Evolutionary conservation across 495 filamentous ascomycete genomes (phyloP).

Genomic region (Letharia columbiana): DNA sequence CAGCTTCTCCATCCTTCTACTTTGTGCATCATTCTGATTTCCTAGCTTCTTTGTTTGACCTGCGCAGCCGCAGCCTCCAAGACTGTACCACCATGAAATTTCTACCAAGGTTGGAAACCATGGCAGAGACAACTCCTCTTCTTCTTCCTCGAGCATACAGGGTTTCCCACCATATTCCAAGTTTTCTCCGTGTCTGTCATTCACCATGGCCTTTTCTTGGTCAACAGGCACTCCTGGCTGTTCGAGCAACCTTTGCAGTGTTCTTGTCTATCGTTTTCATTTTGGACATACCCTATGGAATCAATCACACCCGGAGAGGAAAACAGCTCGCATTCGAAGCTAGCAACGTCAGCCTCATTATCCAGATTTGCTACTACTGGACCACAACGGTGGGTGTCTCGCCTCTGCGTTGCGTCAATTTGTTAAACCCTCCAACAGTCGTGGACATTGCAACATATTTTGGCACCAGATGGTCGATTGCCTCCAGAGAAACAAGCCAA

Average conservation of each 20-base stretch:
- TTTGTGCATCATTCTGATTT: conserved; percentile 3
- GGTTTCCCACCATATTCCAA: conserved; percentile 28
- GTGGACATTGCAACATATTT: conserved; percentile 44
- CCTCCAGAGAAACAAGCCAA: conserved; percentile 14
- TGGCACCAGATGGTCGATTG: conserved; percentile 29
- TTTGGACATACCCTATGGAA: conserved; percentile 31
- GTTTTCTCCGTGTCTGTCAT: conserved; percentile 44
- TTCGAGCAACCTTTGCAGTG: conserved; percentile 32
- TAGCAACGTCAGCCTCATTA: conserved; percentile 35
- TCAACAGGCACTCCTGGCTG: conserved; percentile 35
- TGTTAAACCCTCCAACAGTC: conserved; percentile 21
- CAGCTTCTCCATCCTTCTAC: conserved; percentile 10
- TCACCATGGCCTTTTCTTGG: conserved; percentile 40
- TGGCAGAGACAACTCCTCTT: conserved; percentile 33
- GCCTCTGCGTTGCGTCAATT: conserved; percentile 1
- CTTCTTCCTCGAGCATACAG: conserved; percentile 32
- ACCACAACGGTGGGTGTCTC: conserved; percentile 33
- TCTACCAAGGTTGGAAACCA: neutral
- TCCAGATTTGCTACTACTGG: conserved; percentile 39
- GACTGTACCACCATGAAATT: neutral
- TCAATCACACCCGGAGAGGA: conserved; percentile 26
- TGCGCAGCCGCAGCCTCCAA: neutral
- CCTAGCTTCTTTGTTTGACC: neutral
- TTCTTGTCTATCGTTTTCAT: conserved; percentile 37
- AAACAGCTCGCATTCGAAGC: conserved; percentile 39